A percentile compares a stretch with the other conserved stretches of the same genome.
Evolutionary conservation across 2,329 filamentous ascomycete species (phyloP).

Genomic region (Claviceps quebecensis): DNA sequence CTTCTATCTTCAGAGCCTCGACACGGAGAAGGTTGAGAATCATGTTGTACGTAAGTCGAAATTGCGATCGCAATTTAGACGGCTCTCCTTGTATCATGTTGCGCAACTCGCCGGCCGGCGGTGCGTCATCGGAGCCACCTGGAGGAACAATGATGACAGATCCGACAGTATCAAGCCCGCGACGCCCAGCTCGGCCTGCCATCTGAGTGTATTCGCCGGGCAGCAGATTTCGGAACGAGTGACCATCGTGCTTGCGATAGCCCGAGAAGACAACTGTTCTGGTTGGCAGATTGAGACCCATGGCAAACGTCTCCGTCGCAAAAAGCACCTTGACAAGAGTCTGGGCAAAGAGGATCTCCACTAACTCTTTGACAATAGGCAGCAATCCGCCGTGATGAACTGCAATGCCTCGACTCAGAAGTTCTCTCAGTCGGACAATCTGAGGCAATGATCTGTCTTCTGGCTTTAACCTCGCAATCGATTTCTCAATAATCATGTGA

Average conservation of each 20-base stretch:
- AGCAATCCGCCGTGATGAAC: constrained; percentile 91
- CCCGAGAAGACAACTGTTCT: constrained; percentile 96
- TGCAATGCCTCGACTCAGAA: constrained; percentile 77
- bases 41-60: constrained; percentile 98
- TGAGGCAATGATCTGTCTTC: constrained; percentile 87
- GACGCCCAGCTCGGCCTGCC: constrained; percentile 85
- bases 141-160: constrained; percentile 88
- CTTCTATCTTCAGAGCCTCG: constrained; percentile 93
- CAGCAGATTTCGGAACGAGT: constrained; percentile 76
- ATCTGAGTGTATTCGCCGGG: constrained; percentile 98
- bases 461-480: constrained; percentile 75
- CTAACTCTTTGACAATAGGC: constrained; percentile 94
- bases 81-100: constrained; percentile 95
- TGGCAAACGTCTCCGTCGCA: constrained; percentile 95
- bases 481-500: constrained; percentile 95
- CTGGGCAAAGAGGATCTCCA: constrained; percentile 91
- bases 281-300: constrained; percentile 92
- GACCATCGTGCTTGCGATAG: constrained; percentile 90
- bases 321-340: constrained; percentile 94
- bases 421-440: constrained; percentile 73
- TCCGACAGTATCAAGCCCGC: constrained; percentile 84
- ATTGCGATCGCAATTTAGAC: constrained; percentile 89
- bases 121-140: constrained; percentile 68
- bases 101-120: constrained; percentile 66
- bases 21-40: constrained; percentile 90